Percentiles rank a stretch among this genome's conserved stretches.
These are phyloP conservation scores for Hygrophoropsis aurantiaca DNA, from an alignment of 768 basidiomycete species.

Conservation along the genomic window DNA sequence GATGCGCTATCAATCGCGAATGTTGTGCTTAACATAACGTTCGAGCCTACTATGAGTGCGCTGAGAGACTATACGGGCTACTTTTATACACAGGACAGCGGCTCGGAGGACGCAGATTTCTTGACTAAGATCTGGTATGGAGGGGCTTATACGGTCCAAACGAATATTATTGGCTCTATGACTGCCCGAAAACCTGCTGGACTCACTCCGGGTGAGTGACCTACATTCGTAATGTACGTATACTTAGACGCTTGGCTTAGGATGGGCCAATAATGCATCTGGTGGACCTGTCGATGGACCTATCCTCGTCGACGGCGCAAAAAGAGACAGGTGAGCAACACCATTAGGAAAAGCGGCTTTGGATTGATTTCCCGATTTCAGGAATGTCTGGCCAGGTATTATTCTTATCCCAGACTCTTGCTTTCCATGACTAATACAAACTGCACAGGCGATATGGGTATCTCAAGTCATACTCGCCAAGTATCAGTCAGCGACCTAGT, in stretches of 20 bases:
- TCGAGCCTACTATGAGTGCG: conserved; percentile 10
- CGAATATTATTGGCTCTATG: conserved; percentile 6
- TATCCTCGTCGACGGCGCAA: conserved; percentile 19
- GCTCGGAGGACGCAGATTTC: conserved; percentile 7
- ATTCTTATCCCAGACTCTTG: neutral
- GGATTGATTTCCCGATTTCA: neutral
- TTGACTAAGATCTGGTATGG: conserved; percentile 20
- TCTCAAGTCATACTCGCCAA: conserved; percentile 40
- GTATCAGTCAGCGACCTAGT: conserved; percentile 22
- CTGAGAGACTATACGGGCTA: conserved; percentile 16
- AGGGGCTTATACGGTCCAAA: conserved; percentile 19
- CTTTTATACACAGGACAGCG: conserved; percentile 10
- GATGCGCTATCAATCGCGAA: conserved; percentile 8
- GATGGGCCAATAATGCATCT: neutral
- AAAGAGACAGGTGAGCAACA: conserved; percentile 11
- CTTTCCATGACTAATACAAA: too few relatives aligned
- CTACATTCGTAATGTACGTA: neutral
- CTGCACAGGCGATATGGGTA: conserved; percentile 39
- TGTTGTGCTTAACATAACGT: conserved; percentile 8
- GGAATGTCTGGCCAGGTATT: neutral
- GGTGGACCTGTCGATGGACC: conserved; percentile 10
- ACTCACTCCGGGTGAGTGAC: neutral
- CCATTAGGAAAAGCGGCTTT: too few relatives aligned
- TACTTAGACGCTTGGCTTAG: neutral
- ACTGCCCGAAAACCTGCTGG: conserved; percentile 4